Evolutionary conservation across 805 yeast genomes (phyloP).

Genomic region (Wickerhamiella parazyma): DNA sequence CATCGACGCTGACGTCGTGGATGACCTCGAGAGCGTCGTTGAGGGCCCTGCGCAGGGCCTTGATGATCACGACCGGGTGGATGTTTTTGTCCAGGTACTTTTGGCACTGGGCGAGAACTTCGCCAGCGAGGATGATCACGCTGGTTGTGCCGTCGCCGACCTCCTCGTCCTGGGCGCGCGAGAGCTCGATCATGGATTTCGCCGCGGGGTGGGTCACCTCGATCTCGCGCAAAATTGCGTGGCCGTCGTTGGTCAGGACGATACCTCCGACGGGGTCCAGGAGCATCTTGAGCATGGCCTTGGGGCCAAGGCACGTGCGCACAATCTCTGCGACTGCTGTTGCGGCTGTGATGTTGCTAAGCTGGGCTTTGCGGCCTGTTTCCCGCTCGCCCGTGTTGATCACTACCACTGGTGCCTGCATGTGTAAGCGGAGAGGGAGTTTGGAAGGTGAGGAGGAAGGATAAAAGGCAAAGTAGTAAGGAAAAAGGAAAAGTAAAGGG

Average conservation of each 20-base stretch:
- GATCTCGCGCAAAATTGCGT: slow-evolving; percentile 92
- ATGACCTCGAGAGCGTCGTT: slow-evolving; percentile 82
- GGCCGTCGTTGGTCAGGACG: slow-evolving; percentile 95
- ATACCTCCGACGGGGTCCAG: slow-evolving; percentile 91
- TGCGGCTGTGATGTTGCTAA: slow-evolving; percentile 97
- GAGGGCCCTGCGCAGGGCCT: slow-evolving; percentile 82
- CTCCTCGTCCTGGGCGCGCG: slow-evolving; percentile 96
- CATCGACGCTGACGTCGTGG: slow-evolving; percentile 67
- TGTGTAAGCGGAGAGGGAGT: slow-evolving; percentile 17
- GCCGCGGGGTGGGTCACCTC: slow-evolving; percentile 97
- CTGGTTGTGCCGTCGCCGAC: slow-evolving; percentile 98
- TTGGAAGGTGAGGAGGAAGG: too few species aligned
- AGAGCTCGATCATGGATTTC: slow-evolving; percentile 91
- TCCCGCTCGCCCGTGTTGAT: slow-evolving; percentile 84
- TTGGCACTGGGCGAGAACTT: slow-evolving; percentile 85
- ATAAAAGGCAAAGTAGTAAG: too few species aligned
- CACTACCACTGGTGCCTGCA: slow-evolving; percentile 79
- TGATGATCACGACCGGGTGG: slow-evolving; percentile 93
- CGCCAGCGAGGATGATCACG: slow-evolving; percentile 94
- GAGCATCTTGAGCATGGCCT: slow-evolving; percentile 96
- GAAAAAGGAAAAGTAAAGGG: too few species aligned
- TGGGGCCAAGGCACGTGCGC: slow-evolving; percentile 96
- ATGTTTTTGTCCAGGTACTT: slow-evolving; percentile 86
- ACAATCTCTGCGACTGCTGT: slow-evolving; percentile 97
- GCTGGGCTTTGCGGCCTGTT: slow-evolving; percentile 93